These are phyloP conservation scores for Talaromyces stipitatus DNA, from an alignment of 495 filamentous ascomycete species.

Conservation along the genomic window DNA sequence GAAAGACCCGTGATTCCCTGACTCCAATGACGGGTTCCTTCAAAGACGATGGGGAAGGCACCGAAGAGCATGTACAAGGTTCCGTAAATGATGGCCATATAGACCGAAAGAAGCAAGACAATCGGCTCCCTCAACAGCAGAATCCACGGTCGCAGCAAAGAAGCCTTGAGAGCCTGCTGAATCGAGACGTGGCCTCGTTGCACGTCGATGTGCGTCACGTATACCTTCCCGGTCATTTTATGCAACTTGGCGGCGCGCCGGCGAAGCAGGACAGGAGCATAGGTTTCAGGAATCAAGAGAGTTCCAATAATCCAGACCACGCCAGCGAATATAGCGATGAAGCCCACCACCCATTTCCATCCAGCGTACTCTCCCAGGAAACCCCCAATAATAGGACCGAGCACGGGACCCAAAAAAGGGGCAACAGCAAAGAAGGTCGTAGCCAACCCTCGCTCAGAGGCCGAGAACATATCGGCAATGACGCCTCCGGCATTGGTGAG, in stretches of 20 bases:
- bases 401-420: conserved; percentile 62
- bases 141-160: conserved; percentile 43
- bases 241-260: conserved; percentile 44
- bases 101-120: conserved; percentile 57
- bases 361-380: conserved; percentile 52
- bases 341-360: conserved; percentile 63
- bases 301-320: conserved; percentile 47
- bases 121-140: conserved; percentile 49
- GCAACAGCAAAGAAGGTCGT: conserved; percentile 57
- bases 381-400: conserved; percentile 54
- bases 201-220: conserved; percentile 39
- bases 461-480: conserved; percentile 67
- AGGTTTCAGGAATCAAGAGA: conserved; percentile 53
- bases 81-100: conserved; percentile 69
- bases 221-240: conserved; percentile 50
- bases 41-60: conserved; percentile 73
- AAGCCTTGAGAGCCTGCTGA: conserved; percentile 31
- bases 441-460: conserved; percentile 55
- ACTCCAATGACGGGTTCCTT: conserved; percentile 63
- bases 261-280: conserved; percentile 50
- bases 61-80: conserved; percentile 82
- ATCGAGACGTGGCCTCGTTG: conserved; percentile 33
- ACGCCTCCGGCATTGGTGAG: conserved; percentile 68
- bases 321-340: conserved; percentile 43
- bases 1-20: conserved; percentile 65